A percentile compares a stretch with the other conserved stretches of the same genome.
Conservation (phyloP, 1,284 basidiomycete species). For the Leccinum variabile region DNA sequence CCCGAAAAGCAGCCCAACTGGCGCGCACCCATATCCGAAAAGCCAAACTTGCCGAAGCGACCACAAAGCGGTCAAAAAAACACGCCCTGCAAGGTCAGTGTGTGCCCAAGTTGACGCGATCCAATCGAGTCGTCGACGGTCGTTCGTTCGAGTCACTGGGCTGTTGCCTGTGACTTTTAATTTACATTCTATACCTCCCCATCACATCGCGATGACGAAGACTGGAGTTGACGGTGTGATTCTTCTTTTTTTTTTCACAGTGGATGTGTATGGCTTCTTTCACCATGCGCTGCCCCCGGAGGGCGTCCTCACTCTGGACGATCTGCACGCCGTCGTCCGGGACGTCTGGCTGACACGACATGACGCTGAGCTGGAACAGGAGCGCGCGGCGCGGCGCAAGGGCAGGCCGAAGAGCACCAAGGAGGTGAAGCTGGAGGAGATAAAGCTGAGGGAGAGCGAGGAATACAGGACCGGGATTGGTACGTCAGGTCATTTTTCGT, state of each 20-base stretch:
- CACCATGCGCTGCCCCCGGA: conserved; percentile 69
- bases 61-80: conserved; percentile 57
- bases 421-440: conserved; percentile 72
- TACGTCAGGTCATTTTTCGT: conserved; percentile 39
- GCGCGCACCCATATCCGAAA: conserved; percentile 71
- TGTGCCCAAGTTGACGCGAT: not conserved
- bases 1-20: conserved; percentile 81
- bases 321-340: conserved; percentile 66
- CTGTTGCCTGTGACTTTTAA: not conserved
- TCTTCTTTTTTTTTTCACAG: conserved; percentile 38
- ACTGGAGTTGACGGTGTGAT: conserved; percentile 3
- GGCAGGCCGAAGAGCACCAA: conserved; percentile 77
- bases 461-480: conserved; percentile 84
- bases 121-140: not conserved
- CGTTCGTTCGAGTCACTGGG: not conserved
- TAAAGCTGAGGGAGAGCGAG: conserved; percentile 65
- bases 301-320: conserved; percentile 61
- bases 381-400: conserved; percentile 63
- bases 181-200: not conserved
- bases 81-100: conserved; percentile 53
- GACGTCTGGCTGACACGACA: conserved; percentile 77
- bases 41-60: conserved; percentile 61
- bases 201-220: not conserved
- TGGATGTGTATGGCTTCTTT: conserved; percentile 79
- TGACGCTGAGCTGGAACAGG: conserved; percentile 66